Evolutionary conservation across 441 rosid species (phyloP).

Genomic region (Euphorbia corollata): DNA sequence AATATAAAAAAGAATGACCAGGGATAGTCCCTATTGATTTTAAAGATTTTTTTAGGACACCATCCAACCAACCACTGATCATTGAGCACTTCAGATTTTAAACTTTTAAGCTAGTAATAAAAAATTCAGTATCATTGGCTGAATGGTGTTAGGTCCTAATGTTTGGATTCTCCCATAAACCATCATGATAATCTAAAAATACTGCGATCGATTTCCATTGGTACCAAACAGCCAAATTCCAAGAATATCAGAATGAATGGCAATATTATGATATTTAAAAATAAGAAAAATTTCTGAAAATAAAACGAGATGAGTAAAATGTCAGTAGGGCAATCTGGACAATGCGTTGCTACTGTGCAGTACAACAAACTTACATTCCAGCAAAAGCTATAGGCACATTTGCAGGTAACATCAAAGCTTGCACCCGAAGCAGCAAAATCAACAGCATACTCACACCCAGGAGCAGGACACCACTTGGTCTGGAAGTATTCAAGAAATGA

Average conservation of each 20-base stretch:
- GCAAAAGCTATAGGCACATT: conserved; percentile 73
- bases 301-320: background rate
- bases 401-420: conserved; percentile 64
- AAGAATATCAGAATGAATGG: background rate
- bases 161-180: background rate
- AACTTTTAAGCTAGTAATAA: no score
- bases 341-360: background rate
- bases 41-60: background rate
- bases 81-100: background rate
- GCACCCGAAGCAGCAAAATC: conserved; percentile 69
- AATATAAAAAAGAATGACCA: background rate
- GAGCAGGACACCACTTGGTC: conserved; percentile 99
- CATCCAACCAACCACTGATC: background rate
- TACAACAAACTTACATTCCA: conserved; percentile 62
- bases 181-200: background rate
- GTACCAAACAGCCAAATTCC: background rate
- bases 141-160: background rate
- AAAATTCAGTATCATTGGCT: no score
- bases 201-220: background rate
- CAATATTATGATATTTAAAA: background rate
- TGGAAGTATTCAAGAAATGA: conserved; percentile 17
- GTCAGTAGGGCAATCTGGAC: background rate
- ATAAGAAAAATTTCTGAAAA: background rate
- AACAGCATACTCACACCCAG: conserved; percentile 83
- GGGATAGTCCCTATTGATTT: background rate